These are phyloP conservation scores for Cutaneotrichosporon sp. DNA, from an alignment of 1,284 basidiomycete genomes.

Conservation along the genomic window DNA sequence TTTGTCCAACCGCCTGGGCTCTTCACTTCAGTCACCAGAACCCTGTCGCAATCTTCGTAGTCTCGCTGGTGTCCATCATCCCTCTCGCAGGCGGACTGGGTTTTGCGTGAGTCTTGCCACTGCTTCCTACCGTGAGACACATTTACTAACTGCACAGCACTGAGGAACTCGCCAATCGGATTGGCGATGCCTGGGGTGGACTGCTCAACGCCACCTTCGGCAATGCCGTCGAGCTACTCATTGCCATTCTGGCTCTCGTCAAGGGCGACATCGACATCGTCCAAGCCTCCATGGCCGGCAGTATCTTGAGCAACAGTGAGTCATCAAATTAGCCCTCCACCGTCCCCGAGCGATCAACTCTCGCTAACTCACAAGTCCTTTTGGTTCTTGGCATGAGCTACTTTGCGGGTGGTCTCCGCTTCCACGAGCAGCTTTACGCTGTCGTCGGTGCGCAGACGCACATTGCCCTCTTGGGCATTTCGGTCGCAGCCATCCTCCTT, in stretches of 20 bases:
- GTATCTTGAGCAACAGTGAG: constrained; percentile 57
- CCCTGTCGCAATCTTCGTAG: constrained; percentile 63
- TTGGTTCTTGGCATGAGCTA: constrained; percentile 73
- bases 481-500: constrained; percentile 64
- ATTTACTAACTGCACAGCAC: constrained; percentile 31
- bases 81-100: constrained; percentile 51
- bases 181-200: constrained; percentile 51
- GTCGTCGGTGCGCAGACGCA: constrained; percentile 72
- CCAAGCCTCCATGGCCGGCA: constrained; percentile 63
- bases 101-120: constrained; percentile 42
- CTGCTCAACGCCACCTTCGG: constrained; percentile 51
- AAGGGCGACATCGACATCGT: constrained; percentile 78
- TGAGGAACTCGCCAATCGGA: constrained; percentile 51
- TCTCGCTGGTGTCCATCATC: constrained; percentile 56
- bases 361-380: constrained; percentile 47
- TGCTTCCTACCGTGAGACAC: not conserved
- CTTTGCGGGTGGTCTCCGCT: constrained; percentile 55
- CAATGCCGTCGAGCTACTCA: constrained; percentile 53
- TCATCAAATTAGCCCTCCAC: too few relatives aligned
- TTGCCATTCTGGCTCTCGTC: constrained; percentile 69
- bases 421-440: constrained; percentile 61
- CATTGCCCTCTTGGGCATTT: constrained; percentile 69
- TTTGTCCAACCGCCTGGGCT: constrained; percentile 63
- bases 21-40: constrained; percentile 59
- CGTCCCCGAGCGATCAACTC: too few relatives aligned